A percentile compares a stretch with the other conserved stretches of the same genome.
Evolutionary conservation across 129 eudicot species (phyloP).

Genomic region (Centella asiatica): DNA sequence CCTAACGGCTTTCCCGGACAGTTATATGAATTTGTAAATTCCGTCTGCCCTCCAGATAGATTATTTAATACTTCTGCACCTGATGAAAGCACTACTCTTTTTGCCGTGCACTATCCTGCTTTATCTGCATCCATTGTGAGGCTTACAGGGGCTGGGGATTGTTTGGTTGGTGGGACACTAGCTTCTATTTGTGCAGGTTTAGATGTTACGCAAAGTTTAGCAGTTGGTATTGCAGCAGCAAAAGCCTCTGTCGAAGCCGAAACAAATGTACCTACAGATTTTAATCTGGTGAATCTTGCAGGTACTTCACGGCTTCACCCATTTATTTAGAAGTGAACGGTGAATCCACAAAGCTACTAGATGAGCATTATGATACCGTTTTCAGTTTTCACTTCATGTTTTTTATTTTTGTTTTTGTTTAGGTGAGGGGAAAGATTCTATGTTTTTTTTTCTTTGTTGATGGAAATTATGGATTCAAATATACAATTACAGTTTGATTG

Average conservation of each 20-base stretch:
- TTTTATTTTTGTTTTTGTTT: too few species aligned
- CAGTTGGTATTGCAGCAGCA: slow-evolving; percentile 91
- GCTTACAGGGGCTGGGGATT: slow-evolving; percentile 96
- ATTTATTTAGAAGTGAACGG: neutral
- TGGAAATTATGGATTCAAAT: too few species aligned
- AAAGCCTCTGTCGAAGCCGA: slow-evolving; percentile 73
- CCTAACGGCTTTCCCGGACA: slow-evolving; percentile 26
- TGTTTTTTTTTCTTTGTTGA: too few species aligned
- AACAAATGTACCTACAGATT: slow-evolving; percentile 55
- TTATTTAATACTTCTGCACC: slow-evolving; percentile 24
- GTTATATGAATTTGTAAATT: slow-evolving; percentile 38
- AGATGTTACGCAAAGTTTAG: slow-evolving; percentile 79
- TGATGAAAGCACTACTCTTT: slow-evolving; percentile 26
- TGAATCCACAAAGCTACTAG: too few species aligned
- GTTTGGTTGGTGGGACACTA: slow-evolving; percentile 84
- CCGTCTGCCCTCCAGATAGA: slow-evolving; percentile 40
- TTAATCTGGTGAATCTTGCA: slow-evolving; percentile 45
- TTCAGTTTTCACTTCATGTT: too few species aligned
- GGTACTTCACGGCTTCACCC: slow-evolving; percentile 29
- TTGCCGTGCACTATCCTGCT: slow-evolving; percentile 85
- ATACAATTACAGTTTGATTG: too few species aligned
- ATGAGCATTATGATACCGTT: too few species aligned
- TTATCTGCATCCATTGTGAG: slow-evolving; percentile 64
- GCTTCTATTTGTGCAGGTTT: slow-evolving; percentile 85
- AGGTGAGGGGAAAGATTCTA: neutral